A percentile compares a stretch with the other conserved stretches of the same genome.
phyloP scores from a whole-genome alignment of 768 basidiomycete species.

The Sporobolomyces roseus region DNA sequence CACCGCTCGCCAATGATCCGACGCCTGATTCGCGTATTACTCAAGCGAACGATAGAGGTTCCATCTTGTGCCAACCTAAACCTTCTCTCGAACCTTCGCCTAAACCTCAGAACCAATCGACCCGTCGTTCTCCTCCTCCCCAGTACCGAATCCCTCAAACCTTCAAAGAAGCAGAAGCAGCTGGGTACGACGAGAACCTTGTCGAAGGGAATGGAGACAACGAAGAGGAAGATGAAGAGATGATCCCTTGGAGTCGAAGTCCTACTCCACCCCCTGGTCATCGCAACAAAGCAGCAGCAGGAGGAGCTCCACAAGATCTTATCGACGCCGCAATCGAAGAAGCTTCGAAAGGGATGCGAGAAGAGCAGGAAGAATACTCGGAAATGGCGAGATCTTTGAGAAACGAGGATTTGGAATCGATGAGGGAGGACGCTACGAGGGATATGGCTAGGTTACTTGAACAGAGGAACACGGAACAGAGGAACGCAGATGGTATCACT shows the following conservation, averaged over 20 bases:
- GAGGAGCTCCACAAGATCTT: no score
- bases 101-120: not conserved
- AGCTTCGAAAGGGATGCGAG: conserved; percentile 63
- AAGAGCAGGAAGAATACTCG: conserved; percentile 69
- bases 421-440: conserved; percentile 82
- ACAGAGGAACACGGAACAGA: conserved; percentile 80
- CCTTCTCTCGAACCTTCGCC: not conserved
- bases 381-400: conserved; percentile 86
- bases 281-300: no score
- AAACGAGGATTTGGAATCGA: conserved; percentile 72
- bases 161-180: not conserved
- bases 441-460: conserved; percentile 77
- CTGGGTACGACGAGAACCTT: not conserved
- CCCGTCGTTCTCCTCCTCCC: no score
- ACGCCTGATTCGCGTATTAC: no score
- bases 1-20: no score
- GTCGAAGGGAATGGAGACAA: not conserved
- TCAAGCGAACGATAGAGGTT: not conserved
- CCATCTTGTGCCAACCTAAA: not conserved
- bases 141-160: no score
- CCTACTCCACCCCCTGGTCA: conserved; percentile 48
- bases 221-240: conserved; percentile 40
- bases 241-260: conserved; percentile 51
- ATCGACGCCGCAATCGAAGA: conserved; percentile 66
- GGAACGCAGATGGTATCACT: conserved; percentile 91